Percentiles rank a stretch among this genome's conserved stretches.
phyloP scores from a whole-genome alignment of 176 grass and related monocot genomes.

The Oryza meyeriana region DNA sequence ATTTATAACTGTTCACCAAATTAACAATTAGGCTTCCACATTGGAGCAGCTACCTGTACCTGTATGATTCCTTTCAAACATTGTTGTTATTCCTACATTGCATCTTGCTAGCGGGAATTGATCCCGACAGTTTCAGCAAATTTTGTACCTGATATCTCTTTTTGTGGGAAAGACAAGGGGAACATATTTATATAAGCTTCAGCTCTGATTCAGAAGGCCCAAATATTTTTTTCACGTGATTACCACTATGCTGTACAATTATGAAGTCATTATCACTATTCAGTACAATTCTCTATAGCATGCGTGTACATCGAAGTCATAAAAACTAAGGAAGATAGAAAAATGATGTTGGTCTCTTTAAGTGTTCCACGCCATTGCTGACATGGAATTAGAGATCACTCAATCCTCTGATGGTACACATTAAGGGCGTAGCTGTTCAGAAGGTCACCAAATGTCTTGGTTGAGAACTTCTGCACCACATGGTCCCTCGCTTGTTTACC shows the following conservation, averaged over 20 bases:
- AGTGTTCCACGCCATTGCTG: constrained; percentile 6
- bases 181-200: not conserved
- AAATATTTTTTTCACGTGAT: not conserved
- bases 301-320: constrained; percentile 29
- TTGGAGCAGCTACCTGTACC: constrained; percentile 15
- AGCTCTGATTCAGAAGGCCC: not conserved
- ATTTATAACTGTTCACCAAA: not conserved
- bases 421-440: constrained; percentile 64
- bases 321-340: not conserved
- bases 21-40: constrained; percentile 17
- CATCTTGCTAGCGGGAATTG: constrained; percentile 22
- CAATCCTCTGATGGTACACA: constrained; percentile 67
- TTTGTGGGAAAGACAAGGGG: not conserved
- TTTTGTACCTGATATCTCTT: not conserved
- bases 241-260: not conserved
- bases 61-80: constrained; percentile 31
- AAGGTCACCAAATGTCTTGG: constrained; percentile 74
- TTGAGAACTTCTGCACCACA: constrained; percentile 68
- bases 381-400: constrained; percentile 24
- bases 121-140: constrained; percentile 24
- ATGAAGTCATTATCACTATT: not conserved
- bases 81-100: not conserved
- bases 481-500: constrained; percentile 64
- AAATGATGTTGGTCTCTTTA: not conserved
- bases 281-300: not conserved